These are phyloP conservation scores for Akanthomyces uredinophilus DNA, from an alignment of 2,329 filamentous ascomycete species.

Conservation along the genomic window DNA sequence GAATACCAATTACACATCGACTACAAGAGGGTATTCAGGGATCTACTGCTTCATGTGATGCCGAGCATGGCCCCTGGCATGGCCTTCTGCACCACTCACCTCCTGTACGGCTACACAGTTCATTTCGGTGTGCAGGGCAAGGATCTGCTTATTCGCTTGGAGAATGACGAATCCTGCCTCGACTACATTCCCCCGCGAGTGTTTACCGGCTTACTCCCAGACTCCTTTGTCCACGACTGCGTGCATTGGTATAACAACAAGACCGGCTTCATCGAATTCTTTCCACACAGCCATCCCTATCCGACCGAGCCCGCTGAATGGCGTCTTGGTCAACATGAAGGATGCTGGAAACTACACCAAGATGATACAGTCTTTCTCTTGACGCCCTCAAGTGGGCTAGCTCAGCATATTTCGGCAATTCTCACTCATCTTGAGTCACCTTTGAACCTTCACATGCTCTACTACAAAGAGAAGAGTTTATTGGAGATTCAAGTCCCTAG, in stretches of 20 bases:
- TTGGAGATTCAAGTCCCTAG: conserved; percentile 42
- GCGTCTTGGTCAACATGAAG: background rate
- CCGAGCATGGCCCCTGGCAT: conserved; percentile 34
- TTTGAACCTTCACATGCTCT: background rate
- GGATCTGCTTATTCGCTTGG: conserved; percentile 30
- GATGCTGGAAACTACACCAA: background rate
- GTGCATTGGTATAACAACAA: conserved; percentile 41
- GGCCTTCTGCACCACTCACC: conserved; percentile 33
- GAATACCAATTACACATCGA: conserved; percentile 36
- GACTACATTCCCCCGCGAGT: conserved; percentile 30
- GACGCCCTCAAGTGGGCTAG: background rate
- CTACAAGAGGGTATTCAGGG: conserved; percentile 42
- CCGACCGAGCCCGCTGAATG: background rate
- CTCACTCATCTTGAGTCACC: background rate
- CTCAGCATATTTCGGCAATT: background rate
- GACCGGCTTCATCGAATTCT: conserved; percentile 1
- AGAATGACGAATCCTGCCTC: conserved; percentile 8
- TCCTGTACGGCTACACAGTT: conserved; percentile 27
- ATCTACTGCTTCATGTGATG: conserved; percentile 37
- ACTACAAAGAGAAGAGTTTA: background rate
- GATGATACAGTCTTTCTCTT: background rate
- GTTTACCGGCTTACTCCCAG: conserved; percentile 28
- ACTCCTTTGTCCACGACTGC: conserved; percentile 33
- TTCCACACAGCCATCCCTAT: conserved; percentile 21
- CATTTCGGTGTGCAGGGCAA: conserved; percentile 27